These are phyloP conservation scores for Botryotinia narcissicola DNA, from an alignment of 2,329 filamentous ascomycete species.

Conservation along the genomic window DNA sequence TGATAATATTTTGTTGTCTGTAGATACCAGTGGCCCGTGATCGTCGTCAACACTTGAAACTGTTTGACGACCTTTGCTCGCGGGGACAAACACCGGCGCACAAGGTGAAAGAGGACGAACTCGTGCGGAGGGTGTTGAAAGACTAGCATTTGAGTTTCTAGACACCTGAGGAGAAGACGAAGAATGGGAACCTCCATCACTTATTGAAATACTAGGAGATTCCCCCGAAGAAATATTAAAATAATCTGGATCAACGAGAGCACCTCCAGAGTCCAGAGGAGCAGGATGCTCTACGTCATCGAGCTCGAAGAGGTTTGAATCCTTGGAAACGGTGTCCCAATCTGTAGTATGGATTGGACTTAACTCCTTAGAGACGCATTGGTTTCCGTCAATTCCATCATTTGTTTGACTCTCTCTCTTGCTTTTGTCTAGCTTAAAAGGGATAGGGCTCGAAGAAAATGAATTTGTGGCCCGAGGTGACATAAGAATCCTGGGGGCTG, in stretches of 20 bases:
- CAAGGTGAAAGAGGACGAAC: not conserved
- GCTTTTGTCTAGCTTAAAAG: not conserved
- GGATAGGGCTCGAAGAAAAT: not conserved
- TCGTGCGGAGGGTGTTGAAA: not conserved
- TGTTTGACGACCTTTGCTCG: not conserved
- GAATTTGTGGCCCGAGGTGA: no score
- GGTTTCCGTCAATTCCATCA: not conserved
- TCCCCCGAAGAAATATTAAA: not conserved
- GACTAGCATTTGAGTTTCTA: not conserved
- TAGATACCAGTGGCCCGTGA: not conserved
- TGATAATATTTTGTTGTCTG: not conserved
- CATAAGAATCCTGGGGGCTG: not conserved
- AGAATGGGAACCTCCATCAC: not conserved
- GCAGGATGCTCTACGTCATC: not conserved
- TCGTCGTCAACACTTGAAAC: not conserved
- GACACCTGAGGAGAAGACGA: rapidly evolving
- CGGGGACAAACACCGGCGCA: not conserved
- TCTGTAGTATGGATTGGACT: no score
- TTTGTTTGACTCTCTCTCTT: not conserved
- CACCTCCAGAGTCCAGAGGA: not conserved
- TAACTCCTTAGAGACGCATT: not conserved
- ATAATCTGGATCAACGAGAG: not conserved
- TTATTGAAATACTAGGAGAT: not conserved
- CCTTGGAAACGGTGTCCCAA: not conserved
- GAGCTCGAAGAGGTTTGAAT: not conserved